A percentile compares a stretch with the other conserved stretches of the same genome.
phyloP scores from a whole-genome alignment of 352 stramenopile species.

The Pythium coloratum region DNA sequence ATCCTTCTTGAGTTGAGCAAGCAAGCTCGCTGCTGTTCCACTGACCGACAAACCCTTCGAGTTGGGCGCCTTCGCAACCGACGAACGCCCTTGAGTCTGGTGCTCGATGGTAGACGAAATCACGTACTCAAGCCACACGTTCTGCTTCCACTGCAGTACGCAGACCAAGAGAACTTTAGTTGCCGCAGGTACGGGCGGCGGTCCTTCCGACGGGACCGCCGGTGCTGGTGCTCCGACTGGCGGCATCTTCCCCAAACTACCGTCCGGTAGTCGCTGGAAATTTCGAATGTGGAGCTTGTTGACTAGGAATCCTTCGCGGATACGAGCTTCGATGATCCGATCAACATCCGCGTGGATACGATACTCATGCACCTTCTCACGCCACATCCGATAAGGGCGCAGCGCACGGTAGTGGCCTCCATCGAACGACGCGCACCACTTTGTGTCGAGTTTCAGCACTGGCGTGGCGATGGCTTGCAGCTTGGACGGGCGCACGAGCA shows the following conservation, averaged over 20 bases:
- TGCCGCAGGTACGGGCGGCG: constrained; percentile 14
- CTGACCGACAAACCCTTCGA: constrained; percentile 4
- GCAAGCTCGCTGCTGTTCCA: not conserved
- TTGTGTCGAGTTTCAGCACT: constrained; percentile 65
- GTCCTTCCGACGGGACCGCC: not conserved
- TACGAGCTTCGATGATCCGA: constrained; percentile 77
- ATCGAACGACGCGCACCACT: constrained; percentile 74
- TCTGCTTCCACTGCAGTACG: constrained; percentile 86
- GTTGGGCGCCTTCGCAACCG: not conserved
- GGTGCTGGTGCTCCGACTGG: not conserved
- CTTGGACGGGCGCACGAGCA: constrained; percentile 67
- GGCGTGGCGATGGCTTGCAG: constrained; percentile 67
- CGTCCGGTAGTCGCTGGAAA: constrained; percentile 28
- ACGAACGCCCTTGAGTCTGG: constrained; percentile 4
- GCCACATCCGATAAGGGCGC: constrained; percentile 83
- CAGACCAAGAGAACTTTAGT: constrained; percentile 83
- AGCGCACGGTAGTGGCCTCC: constrained; percentile 58
- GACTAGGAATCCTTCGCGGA: constrained; percentile 82
- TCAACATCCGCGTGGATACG: constrained; percentile 79
- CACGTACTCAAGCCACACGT: constrained; percentile 89
- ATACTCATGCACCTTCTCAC: constrained; percentile 88
- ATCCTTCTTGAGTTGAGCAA: constrained; percentile 20
- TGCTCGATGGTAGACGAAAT: constrained; percentile 66
- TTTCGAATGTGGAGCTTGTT: constrained; percentile 67
- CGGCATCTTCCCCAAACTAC: constrained; percentile 23